These are phyloP conservation scores for Golubevia pallescens DNA, from an alignment of 1,284 basidiomycete species.

Conservation along the genomic window DNA sequence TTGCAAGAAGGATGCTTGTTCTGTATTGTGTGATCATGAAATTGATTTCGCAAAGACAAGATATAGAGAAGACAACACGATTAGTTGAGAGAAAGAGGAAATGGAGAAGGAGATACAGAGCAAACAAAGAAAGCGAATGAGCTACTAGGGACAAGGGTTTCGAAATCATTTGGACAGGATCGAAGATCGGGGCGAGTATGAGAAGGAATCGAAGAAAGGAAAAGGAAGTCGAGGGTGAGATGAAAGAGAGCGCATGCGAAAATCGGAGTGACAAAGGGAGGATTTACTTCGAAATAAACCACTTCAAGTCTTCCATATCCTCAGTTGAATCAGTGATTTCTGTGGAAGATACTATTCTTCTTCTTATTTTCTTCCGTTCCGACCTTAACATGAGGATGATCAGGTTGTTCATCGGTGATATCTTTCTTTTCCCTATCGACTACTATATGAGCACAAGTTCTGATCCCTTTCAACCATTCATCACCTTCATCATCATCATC, in stretches of 20 bases:
- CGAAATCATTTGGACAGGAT: too few relatives aligned
- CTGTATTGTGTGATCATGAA: too few relatives aligned
- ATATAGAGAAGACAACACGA: too few relatives aligned
- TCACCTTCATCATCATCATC: slow-evolving; percentile 65
- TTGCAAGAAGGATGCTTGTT: too few relatives aligned
- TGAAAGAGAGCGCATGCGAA: not conserved
- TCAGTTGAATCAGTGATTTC: slow-evolving; percentile 11
- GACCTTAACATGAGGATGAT: slow-evolving; percentile 55
- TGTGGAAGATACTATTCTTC: slow-evolving; percentile 48
- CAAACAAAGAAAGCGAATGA: too few relatives aligned
- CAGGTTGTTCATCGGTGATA: slow-evolving; percentile 32
- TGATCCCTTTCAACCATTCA: slow-evolving; percentile 64
- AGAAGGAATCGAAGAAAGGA: slow-evolving; percentile 1
- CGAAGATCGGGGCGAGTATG: too few relatives aligned
- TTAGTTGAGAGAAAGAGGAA: too few relatives aligned
- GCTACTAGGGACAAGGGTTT: too few relatives aligned
- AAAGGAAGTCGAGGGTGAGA: not conserved
- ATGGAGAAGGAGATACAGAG: too few relatives aligned
- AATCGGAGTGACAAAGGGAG: not conserved
- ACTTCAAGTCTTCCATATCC: not conserved
- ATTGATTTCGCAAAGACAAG: too few relatives aligned
- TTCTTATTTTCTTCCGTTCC: slow-evolving; percentile 45
- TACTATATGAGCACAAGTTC: slow-evolving; percentile 55
- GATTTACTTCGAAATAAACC: not conserved
- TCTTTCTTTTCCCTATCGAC: slow-evolving; percentile 19